phyloP scores from a whole-genome alignment of 768 basidiomycete species.

The Amanita pseudoporphyria region DNA sequence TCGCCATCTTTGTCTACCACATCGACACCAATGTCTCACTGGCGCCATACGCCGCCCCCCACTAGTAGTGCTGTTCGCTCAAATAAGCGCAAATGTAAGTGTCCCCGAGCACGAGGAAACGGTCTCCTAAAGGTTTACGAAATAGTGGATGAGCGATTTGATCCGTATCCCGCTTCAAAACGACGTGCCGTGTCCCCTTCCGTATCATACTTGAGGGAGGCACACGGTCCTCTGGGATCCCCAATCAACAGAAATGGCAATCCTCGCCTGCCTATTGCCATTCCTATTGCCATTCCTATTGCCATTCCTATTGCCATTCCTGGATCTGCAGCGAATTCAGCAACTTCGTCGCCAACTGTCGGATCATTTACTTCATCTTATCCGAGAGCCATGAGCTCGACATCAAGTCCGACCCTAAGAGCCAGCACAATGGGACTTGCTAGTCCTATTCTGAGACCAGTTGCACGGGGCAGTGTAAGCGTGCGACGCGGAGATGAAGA shows the following conservation, averaged over 20 bases:
- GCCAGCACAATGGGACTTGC: constrained; percentile 53
- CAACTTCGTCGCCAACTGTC: constrained; percentile 67
- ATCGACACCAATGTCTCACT: constrained; percentile 45
- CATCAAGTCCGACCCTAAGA: constrained; percentile 69
- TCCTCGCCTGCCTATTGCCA: constrained; percentile 49
- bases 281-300: no score
- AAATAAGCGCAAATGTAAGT: constrained; percentile 73
- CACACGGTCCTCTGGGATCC: constrained; percentile 38
- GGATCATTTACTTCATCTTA: constrained; percentile 38
- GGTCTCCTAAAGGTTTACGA: constrained; percentile 6
- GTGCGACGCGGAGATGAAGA: constrained; percentile 48
- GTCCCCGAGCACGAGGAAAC: constrained; percentile 1
- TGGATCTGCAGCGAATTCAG: constrained; percentile 47
- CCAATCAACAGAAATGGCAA: constrained; percentile 37
- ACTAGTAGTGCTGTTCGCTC: constrained; percentile 68
- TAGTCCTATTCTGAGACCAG: constrained; percentile 68
- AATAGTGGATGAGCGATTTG: constrained; percentile 75
- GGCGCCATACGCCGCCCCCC: constrained; percentile 79
- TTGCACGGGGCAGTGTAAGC: constrained; percentile 33
- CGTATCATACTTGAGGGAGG: constrained; percentile 55
- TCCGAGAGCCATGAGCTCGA: constrained; percentile 41
- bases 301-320: constrained; percentile 60
- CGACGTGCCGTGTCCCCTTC: constrained; percentile 81
- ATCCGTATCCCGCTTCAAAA: constrained; percentile 73
- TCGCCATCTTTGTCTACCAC: constrained; percentile 51